Evolutionary conservation across 495 filamentous ascomycete genomes (phyloP), one percentile per base, ranked within the genome.

Genomic region (Stereocaulon alpinum): DNA sequence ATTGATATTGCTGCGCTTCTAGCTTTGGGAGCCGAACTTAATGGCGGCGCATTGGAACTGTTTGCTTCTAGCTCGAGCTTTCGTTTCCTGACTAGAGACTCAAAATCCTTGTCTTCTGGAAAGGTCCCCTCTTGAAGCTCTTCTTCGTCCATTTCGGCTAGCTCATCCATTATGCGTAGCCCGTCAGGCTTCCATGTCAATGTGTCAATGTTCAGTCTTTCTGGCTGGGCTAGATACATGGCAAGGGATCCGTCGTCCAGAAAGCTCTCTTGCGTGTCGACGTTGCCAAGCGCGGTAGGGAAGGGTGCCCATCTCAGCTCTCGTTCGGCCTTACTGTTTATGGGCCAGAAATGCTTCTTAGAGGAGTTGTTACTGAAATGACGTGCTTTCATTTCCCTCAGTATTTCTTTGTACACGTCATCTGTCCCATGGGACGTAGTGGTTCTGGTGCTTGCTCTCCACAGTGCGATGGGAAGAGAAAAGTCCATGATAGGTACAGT

Each of bases 381-480:
- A 45, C 95, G 93, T 0, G 90, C 91, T 7, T 91, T 85, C 0
- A 88, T 84, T 12, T 84, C 76, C 55, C 84, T 83, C n/a, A 97
- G 73, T 32, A 94, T 68, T 40, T 88, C 80, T 47, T 81, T 76
- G 9, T 89, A 88, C 45, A 93, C 89, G 42, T 86, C 80, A 66
- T 83, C 82, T 66, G 95, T 87, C 64, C 94, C 95, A 66, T 86
- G 82, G 4, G 82, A 80, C 68, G 89, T 93, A 6, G 89, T 87
- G 24, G 77, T 78, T 40, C 17, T 43, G 41, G 27, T 24, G 11
- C 18, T 40, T 29, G 52, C 41, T 32, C 74, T 73, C 84, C 85
- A 87, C 2, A 81, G 82, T 11, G 80, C 71, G 4, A 64, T 64
- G 6, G 79, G 77, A 22, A 80, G 66, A 0, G 78, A 79, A 58